A percentile compares a stretch with the other conserved stretches of the same genome.
phyloP scores from a whole-genome alignment of 1,284 basidiomycete species.

The Heliocybe sulcata region DNA sequence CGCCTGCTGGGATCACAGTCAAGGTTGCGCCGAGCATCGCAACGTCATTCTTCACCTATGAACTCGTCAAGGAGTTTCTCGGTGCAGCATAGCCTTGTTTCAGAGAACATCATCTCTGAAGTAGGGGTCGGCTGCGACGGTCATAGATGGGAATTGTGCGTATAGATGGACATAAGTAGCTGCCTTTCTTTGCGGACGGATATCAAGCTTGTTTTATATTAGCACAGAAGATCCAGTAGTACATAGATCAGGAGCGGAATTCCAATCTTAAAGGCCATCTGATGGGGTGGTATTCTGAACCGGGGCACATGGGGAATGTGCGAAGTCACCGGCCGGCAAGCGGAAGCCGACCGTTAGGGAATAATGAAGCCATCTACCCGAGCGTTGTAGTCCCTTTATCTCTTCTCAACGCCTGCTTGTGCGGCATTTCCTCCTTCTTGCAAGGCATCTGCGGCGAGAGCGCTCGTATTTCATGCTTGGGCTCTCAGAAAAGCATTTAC shows the following conservation, averaged over 20 bases:
- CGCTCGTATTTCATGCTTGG: not conserved
- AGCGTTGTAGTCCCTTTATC: not conserved
- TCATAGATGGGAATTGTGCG: not conserved
- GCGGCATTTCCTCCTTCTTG: not conserved
- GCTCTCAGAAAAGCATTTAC: not conserved
- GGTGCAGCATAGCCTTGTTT: not conserved
- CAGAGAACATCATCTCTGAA: not conserved
- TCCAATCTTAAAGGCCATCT: not conserved
- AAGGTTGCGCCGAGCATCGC: constrained; percentile 92
- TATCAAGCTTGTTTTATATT: not conserved
- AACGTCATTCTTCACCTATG: constrained; percentile 78
- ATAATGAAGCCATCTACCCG: not conserved
- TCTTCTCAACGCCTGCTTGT: not conserved
- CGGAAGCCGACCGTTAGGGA: not conserved
- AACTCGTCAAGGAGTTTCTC: constrained; percentile 48
- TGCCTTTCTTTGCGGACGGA: too few relatives aligned
- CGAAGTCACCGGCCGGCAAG: not conserved
- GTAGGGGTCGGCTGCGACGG: not conserved
- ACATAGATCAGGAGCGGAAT: not conserved
- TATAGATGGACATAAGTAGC: not conserved
- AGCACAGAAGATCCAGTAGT: not conserved
- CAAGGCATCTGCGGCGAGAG: not conserved
- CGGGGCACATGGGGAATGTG: not conserved
- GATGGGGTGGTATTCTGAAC: not conserved
- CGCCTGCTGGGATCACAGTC: constrained; percentile 33